These are phyloP conservation scores for Asterella californica DNA, from an alignment of 225 moss, liverwort and hornwort genomes.

Conservation along the genomic window DNA sequence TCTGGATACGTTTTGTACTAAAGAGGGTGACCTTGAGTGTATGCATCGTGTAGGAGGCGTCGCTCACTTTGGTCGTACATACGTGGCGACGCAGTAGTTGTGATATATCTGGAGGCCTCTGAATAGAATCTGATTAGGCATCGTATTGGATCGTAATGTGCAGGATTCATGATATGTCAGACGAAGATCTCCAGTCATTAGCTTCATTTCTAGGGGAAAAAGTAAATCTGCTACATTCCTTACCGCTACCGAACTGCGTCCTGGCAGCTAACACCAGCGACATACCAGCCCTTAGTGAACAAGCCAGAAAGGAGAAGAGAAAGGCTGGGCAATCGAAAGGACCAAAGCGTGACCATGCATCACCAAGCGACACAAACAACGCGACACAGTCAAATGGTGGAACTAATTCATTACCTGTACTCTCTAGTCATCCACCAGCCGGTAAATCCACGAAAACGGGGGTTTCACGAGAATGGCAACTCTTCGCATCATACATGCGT, in stretches of 20 bases:
- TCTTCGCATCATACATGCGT: conserved; percentile 71
- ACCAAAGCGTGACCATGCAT: conserved; percentile 16
- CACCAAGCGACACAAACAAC: neutral
- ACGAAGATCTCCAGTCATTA: conserved; percentile 50
- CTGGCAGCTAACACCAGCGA: conserved; percentile 27
- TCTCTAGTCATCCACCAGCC: neutral
- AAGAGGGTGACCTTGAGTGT: neutral
- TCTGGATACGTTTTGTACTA: neutral
- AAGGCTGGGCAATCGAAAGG: conserved; percentile 21
- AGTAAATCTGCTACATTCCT: conserved; percentile 60
- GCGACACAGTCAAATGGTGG: neutral
- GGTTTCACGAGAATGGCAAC: conserved; percentile 63
- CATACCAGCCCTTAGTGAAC: conserved; percentile 18
- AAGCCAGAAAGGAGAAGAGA: neutral
- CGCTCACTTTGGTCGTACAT: neutral
- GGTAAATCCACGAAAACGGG: conserved; percentile 8
- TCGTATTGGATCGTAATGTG: neutral
- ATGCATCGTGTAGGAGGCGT: neutral
- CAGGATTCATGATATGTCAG: conserved; percentile 57
- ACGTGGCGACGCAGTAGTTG: neutral
- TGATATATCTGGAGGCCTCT: neutral
- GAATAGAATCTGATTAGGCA: neutral
- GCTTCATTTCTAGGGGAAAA: conserved; percentile 71
- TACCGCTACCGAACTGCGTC: conserved; percentile 50
- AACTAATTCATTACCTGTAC: neutral